Percentiles rank a stretch among this genome's conserved stretches.
phyloP scores from a whole-genome alignment of 768 basidiomycete species.

The Hypholoma sublateritium region DNA sequence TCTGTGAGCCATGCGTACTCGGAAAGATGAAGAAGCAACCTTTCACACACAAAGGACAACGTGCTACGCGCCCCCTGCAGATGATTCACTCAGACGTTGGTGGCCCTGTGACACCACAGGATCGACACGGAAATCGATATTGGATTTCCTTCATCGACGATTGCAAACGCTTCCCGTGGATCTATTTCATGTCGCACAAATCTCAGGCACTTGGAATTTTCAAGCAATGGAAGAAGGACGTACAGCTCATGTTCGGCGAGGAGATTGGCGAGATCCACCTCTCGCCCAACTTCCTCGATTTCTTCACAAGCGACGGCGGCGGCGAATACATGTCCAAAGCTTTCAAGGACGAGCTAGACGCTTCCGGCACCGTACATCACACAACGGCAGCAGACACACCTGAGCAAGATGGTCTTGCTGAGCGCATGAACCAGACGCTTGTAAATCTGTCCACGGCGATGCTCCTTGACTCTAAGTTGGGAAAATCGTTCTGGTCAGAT shows the following conservation, averaged over 20 bases:
- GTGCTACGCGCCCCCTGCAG: neutral
- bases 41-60: neutral
- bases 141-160: neutral
- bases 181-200: neutral
- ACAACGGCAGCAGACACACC: neutral
- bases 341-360: neutral
- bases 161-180: neutral
- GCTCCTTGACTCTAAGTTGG: neutral
- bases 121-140: neutral
- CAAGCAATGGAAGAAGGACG: neutral
- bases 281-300: neutral
- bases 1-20: conserved; percentile 10
- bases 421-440: neutral
- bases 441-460: neutral
- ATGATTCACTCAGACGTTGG: neutral
- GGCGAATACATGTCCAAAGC: neutral
- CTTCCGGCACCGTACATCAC: neutral
- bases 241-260: neutral
- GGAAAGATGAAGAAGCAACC: conserved; percentile 13
- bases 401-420: neutral
- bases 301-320: neutral
- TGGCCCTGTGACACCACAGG: neutral
- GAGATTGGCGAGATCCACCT: neutral
- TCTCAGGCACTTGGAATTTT: neutral
- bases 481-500: neutral